Base-by-base conservation (phyloP, 2,329 filamentous ascomycete genomes). In the Eutypella sp. region DNA sequence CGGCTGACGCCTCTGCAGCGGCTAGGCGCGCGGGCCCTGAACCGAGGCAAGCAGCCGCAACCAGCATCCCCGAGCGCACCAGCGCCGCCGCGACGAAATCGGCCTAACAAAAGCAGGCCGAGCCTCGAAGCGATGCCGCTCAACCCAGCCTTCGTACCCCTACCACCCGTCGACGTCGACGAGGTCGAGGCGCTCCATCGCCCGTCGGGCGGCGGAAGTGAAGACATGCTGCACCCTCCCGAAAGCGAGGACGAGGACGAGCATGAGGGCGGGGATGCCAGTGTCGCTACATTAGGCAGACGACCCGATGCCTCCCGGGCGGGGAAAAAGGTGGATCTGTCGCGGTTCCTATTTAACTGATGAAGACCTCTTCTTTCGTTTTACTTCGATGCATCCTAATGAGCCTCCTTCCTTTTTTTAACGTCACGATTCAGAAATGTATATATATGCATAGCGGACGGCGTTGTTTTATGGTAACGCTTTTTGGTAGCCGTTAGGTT, bases 151-250 rank as follows among this genome's bases (percentile, higher is more conserved):
- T 76, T 77, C 53, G 68, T 81, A 5, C 75, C 78, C 0, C 63
- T 81, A 8, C 78, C 78, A 1, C 75, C 70, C 46, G 76, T 77
- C 2, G 74, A 80, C 50, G 49, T 78, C 22, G 66, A 65, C 7
- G 78, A 81, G 53, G 67, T 81, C 3, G 74, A 74, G 53, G 72
- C 74, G 2, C 58, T 81, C 36, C 76, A 79, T 53, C 58, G 55
- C 43, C 48, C 66, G n/a, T n/a, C n/a, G n/a, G n/a, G n/a, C 10
- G 51, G 64, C 5, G 78, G 79, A 13, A 82, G 78, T 54, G 79
- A 82, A 57, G 79, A 82, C 46, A 69, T 78, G 45, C 72, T 82
- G 49, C 61, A n/a, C n/a, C n/a, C 76, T 13, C 72, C 73, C 22
- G 75, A 75, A 57, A 78, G 75, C 49, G 69, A 72, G 27, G 52